A percentile compares a stretch with the other conserved stretches of the same genome.
Conservation (phyloP, 352 stramenopile species). For the Pythium aphanidermatum region DNA sequence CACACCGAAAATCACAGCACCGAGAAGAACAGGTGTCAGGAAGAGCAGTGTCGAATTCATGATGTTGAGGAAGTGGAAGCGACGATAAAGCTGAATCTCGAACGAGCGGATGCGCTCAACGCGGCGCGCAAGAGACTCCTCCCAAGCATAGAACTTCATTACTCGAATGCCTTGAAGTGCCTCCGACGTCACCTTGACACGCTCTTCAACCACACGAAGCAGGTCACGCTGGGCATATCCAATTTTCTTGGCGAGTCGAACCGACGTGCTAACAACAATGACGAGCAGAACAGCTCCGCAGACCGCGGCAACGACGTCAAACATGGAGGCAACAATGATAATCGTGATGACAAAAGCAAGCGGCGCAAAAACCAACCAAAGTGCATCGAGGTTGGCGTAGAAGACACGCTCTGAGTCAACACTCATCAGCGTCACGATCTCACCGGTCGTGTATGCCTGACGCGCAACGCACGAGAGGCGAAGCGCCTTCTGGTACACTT, state of each 20-base stretch:
- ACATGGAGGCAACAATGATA: slow-evolving; percentile 39
- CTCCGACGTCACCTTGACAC: slow-evolving; percentile 87
- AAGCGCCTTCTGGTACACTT: slow-evolving; percentile 53
- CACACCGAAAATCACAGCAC: slow-evolving; percentile 32
- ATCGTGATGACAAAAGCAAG: slow-evolving; percentile 33
- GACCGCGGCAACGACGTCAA: slow-evolving; percentile 16
- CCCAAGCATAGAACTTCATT: slow-evolving; percentile 78
- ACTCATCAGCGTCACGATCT: slow-evolving; percentile 47
- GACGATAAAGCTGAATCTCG: slow-evolving; percentile 19
- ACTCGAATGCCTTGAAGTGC: slow-evolving; percentile 73
- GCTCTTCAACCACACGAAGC: slow-evolving; percentile 11
- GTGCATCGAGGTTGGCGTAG: slow-evolving; percentile 36
- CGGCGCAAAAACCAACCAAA: slow-evolving; percentile 44
- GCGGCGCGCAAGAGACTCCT: slow-evolving; percentile 16
- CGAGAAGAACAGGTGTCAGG: slow-evolving; percentile 34
- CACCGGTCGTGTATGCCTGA: slow-evolving; percentile 40
- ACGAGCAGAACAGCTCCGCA: slow-evolving; percentile 5
- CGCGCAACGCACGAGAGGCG: slow-evolving; percentile 36
- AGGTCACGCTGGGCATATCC: background rate
- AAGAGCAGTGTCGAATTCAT: slow-evolving; percentile 34
- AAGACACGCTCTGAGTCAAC: slow-evolving; percentile 50
- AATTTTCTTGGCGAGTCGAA: background rate
- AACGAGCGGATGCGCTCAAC: slow-evolving; percentile 16
- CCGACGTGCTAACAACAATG: background rate
- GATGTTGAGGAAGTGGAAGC: slow-evolving; percentile 20